Percentiles rank a stretch among this genome's conserved stretches.
phyloP scores from a whole-genome alignment of 1,284 basidiomycete species.

The Leccinum subspadiceum region DNA sequence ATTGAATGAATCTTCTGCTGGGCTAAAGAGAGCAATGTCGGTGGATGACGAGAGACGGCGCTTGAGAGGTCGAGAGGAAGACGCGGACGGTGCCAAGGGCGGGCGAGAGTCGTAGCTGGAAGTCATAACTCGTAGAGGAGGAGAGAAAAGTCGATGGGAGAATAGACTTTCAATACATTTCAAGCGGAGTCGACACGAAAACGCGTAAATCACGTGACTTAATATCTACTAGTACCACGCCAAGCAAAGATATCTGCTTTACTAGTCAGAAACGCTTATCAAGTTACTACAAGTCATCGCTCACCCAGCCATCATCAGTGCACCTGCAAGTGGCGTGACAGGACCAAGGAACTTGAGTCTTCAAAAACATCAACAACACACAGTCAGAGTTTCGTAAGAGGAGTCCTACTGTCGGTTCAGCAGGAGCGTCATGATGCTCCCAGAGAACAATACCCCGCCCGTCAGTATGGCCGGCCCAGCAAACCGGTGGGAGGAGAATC shows the following conservation, averaged over 20 bases:
- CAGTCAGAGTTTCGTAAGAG: neutral
- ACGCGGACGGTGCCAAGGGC: constrained; percentile 23
- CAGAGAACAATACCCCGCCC: constrained; percentile 69
- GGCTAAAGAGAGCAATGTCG: constrained; percentile 55
- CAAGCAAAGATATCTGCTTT: constrained; percentile 51
- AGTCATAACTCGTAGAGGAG: neutral
- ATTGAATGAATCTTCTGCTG: constrained; percentile 56
- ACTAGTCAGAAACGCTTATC: constrained; percentile 12
- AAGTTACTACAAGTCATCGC: constrained; percentile 22
- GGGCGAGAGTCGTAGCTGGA: neutral
- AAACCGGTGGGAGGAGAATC: constrained; percentile 60
- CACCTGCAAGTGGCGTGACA: constrained; percentile 73
- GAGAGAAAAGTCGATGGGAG: constrained; percentile 15
- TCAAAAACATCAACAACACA: constrained; percentile 14
- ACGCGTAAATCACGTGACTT: constrained; percentile 34
- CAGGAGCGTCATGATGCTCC: constrained; percentile 67
- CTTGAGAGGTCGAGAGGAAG: constrained; percentile 41
- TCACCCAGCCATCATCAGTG: constrained; percentile 77
- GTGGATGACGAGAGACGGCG: constrained; percentile 46
- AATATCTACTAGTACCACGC: constrained; percentile 37
- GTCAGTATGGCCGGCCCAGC: constrained; percentile 68
- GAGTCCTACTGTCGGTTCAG: constrained; percentile 43
- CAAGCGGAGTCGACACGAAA: constrained; percentile 42
- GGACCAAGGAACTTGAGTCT: constrained; percentile 69
- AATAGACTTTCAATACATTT: constrained; percentile 33